Conservation (phyloP, 23 red algal genomes). For the Cyanidioschyzon merolae region DNA sequence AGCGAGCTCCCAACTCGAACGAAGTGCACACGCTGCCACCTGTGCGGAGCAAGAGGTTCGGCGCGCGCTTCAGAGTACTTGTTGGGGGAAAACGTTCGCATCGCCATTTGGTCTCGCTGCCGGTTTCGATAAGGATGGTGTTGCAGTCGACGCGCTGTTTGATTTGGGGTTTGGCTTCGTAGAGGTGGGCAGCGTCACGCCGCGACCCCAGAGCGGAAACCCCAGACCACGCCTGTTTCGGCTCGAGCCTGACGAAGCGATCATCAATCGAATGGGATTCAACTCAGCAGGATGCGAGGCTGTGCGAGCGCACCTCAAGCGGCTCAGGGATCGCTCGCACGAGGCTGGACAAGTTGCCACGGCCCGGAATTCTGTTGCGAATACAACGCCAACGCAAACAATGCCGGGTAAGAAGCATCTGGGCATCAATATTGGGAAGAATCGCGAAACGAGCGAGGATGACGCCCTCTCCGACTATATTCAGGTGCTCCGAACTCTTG, state of each 20-base stretch:
- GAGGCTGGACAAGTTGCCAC: slow-evolving; percentile 23
- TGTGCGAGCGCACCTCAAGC: slow-evolving; percentile 17
- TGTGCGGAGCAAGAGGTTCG: neutral
- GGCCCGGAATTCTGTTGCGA: neutral
- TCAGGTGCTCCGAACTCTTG: slow-evolving; percentile 34
- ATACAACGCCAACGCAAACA: too few relatives aligned
- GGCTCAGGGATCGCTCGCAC: neutral
- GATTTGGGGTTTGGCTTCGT: slow-evolving; percentile 74
- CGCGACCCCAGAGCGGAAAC: slow-evolving; percentile 65
- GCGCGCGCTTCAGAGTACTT: slow-evolving; percentile 7
- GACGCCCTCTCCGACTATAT: slow-evolving; percentile 57
- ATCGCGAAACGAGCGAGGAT: slow-evolving; percentile 42
- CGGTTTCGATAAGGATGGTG: slow-evolving; percentile 90
- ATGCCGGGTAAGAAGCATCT: too few relatives aligned
- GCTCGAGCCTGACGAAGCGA: slow-evolving; percentile 43
- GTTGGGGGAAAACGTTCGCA: slow-evolving; percentile 48
- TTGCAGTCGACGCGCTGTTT: slow-evolving; percentile 56
- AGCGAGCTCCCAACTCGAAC: neutral
- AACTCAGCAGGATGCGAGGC: slow-evolving; percentile 48
- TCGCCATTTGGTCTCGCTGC: slow-evolving; percentile 80
- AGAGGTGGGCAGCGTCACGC: slow-evolving; percentile 82
- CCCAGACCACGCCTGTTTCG: slow-evolving; percentile 71
- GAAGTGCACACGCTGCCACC: neutral
- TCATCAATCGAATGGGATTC: slow-evolving; percentile 93
- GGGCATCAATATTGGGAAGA: slow-evolving; percentile 92